Base-by-base conservation (phyloP, 495 filamentous ascomycete species). In the Xylaria sp. region DNA sequence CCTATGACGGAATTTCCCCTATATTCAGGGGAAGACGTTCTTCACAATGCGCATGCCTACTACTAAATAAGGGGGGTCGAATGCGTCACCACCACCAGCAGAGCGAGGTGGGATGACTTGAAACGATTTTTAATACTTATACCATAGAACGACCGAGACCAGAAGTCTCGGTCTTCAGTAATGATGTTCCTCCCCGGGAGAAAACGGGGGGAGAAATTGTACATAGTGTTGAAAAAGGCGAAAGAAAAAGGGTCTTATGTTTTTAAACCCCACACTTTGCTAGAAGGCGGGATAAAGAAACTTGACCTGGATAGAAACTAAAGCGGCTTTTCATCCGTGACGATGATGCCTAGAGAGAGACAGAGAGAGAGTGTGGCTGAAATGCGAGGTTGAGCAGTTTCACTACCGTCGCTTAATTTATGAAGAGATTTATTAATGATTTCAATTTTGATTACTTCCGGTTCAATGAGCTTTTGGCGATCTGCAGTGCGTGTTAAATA, bases 71-170 rank as follows among this genome's bases (percentile, higher is more conserved):
- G 24, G 19, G 21, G 44, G 24, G 46, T 33, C 41, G 29, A 70
- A 33, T 61, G 21, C 21, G 53, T 61, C 48, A 37, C 33, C 57
- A 48, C 46, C 24, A 46, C 48, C 43, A 17, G 68, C 62, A 66
- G 55, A 52, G 46, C 59, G 41, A 21, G 59, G 31, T 53, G 41
- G 58, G 37, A 70, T 33, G 44, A 70, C 19, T 52, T 41, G 37
- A 50, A 53, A 71, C 21, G 69, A 67, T 65, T 35, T 61, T 55
- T 71, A 67, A 44, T 67, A 35, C 3, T 57, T 44, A 64, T 64
- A 70, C 21, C 48, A 50, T 57, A 48, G 46, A 59, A 67, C 17
- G 61, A 41, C 40, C 52, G 5, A 48, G 59, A 58, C 44, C 43
- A 71, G 31, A 67, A 67, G 43, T n/a, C 37, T 69, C 53, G 44